phyloP scores from a whole-genome alignment of 345 rosid genomes.

The Barbarea vulgaris region DNA sequence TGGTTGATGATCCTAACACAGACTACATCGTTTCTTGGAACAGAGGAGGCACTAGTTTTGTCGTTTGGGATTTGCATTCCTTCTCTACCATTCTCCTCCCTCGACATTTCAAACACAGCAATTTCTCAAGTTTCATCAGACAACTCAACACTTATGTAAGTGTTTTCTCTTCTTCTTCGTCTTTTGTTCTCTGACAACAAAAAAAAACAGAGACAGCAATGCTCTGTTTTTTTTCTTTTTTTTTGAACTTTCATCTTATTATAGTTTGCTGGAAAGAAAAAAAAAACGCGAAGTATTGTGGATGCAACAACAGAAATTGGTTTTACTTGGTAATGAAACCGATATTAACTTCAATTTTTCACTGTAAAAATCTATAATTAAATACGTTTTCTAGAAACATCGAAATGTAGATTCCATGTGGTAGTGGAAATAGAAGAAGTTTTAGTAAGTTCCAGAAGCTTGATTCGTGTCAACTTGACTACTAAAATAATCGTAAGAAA shows the following conservation, averaged over 20 bases:
- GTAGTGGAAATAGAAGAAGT: conserved; percentile 31
- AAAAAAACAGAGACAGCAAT: not conserved
- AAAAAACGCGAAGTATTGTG: not conserved
- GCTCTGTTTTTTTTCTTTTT: not conserved
- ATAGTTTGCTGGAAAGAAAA: conserved; percentile 22
- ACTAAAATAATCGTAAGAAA: conserved; percentile 9
- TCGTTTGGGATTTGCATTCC: conserved; percentile 53
- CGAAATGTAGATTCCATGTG: conserved; percentile 23
- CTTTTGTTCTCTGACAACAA: not conserved
- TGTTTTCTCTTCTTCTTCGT: conserved; percentile 1
- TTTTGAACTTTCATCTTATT: conserved; percentile 25
- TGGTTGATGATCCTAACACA: conserved; percentile 74
- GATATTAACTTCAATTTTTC: not conserved
- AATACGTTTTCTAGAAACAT: conserved; percentile 31
- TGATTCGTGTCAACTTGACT: conserved; percentile 24
- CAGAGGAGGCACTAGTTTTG: conserved; percentile 56
- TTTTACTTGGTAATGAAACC: conserved; percentile 16
- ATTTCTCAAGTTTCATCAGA: conserved; percentile 62
- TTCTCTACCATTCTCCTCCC: conserved; percentile 52
- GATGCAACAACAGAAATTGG: conserved; percentile 15
- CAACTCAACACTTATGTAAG: conserved; percentile 64
- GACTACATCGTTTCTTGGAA: conserved; percentile 82
- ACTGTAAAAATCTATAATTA: not conserved
- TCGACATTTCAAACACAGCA: conserved; percentile 55
- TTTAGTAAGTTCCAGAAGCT: conserved; percentile 37